Conservation (phyloP, 306 rosid genomes). For the Malus asiatica region DNA sequence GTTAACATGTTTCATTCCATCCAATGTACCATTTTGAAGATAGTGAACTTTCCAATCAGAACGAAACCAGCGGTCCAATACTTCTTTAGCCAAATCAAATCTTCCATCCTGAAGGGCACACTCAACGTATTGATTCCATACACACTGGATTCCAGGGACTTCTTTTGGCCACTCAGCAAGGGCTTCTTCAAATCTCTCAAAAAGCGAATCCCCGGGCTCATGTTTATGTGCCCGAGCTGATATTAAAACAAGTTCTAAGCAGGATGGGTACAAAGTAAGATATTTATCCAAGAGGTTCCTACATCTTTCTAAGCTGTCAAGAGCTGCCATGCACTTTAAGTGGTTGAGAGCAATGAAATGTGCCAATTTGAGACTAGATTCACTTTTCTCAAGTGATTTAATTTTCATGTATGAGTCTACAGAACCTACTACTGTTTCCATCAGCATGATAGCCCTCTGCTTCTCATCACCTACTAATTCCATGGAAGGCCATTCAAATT, state of each 20-base stretch:
- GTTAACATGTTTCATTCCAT: constrained; percentile 17
- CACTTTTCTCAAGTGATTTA: constrained; percentile 42
- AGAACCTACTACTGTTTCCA: constrained; percentile 56
- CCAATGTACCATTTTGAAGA: constrained; percentile 21
- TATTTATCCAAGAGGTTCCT: constrained; percentile 62
- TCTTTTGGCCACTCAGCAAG: constrained; percentile 66
- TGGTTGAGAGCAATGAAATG: constrained; percentile 76
- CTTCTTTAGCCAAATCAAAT: constrained; percentile 50
- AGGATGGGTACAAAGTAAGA: constrained; percentile 54
- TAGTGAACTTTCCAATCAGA: constrained; percentile 42
- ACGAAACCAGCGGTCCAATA: constrained; percentile 63
- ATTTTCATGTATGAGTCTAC: constrained; percentile 37
- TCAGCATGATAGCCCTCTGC: constrained; percentile 53
- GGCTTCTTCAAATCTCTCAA: constrained; percentile 65
- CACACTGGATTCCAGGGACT: constrained; percentile 75
- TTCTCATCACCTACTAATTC: constrained; percentile 46
- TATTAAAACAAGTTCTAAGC: constrained; percentile 63
- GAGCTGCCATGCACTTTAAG: constrained; percentile 67
- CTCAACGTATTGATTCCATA: constrained; percentile 87
- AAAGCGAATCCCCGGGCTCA: constrained; percentile 28
- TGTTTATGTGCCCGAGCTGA: constrained; percentile 38
- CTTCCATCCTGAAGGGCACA: constrained; percentile 46
- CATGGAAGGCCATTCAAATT: constrained; percentile 68
- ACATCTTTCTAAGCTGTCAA: constrained; percentile 40
- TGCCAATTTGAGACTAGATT: constrained; percentile 41